These are phyloP conservation scores for Scytalidium lignicola DNA, from an alignment of 2,329 filamentous ascomycete species.

Conservation along the genomic window DNA sequence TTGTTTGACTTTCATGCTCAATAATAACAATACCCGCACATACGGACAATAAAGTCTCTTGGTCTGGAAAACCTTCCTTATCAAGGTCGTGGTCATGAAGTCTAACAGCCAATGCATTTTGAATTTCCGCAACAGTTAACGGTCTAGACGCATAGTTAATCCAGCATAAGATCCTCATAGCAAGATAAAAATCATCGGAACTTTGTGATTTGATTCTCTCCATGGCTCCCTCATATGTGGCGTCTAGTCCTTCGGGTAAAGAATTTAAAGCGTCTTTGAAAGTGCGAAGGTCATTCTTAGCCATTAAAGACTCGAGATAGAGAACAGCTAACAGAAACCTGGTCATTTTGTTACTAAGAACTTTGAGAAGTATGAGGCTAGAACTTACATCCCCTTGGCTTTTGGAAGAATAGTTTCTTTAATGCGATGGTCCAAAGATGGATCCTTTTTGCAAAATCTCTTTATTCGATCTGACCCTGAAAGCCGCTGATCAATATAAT, in stretches of 20 bases:
- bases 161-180: not conserved
- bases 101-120: slow-evolving; percentile 26
- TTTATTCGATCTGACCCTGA: not conserved
- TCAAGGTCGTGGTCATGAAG: not conserved
- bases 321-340: slow-evolving; percentile 26
- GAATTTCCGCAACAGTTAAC: slow-evolving; percentile 20
- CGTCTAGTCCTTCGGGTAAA: not conserved
- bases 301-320: slow-evolving; percentile 25
- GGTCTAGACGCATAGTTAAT: slow-evolving; percentile 14
- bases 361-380: not conserved
- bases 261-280: not conserved
- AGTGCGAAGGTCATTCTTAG: slow-evolving; percentile 8
- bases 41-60: slow-evolving; percentile 11
- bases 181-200: not conserved
- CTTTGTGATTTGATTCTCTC: slow-evolving; percentile 1
- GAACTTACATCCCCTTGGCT: not conserved
- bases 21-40: slow-evolving; percentile 22
- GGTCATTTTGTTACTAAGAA: not conserved
- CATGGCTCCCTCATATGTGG: not conserved
- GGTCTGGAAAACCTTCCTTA: slow-evolving; percentile 7
- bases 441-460: not conserved
- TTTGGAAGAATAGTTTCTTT: not conserved
- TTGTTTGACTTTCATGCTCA: slow-evolving; percentile 16
- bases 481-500: not conserved
- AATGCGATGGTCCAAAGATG: not conserved